Evolutionary conservation across 208 protist genomes (phyloP).

Genomic region (Hexamita inflata): DNA sequence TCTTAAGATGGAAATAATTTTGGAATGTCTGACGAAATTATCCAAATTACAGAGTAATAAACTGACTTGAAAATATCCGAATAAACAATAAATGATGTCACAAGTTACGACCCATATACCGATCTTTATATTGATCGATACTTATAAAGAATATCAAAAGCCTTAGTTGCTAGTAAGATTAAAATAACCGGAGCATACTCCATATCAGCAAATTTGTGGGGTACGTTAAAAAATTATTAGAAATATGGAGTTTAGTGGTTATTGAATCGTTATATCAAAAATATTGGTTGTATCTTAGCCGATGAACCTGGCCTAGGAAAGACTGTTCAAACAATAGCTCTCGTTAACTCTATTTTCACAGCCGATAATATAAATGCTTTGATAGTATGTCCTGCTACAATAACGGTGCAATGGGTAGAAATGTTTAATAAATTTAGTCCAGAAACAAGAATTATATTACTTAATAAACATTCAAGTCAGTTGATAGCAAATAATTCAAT

Average conservation of each 20-base stretch:
- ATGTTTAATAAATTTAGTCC: neutral
- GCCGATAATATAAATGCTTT: neutral
- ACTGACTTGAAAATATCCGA: too few relatives aligned
- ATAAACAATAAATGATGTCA: too few relatives aligned
- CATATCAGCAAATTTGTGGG: too few relatives aligned
- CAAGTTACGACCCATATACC: too few relatives aligned
- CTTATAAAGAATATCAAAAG: too few relatives aligned
- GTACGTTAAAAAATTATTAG: neutral
- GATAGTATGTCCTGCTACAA: neutral
- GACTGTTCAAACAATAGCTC: conserved; percentile 2
- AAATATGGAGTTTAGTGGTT: neutral
- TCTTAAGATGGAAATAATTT: too few relatives aligned
- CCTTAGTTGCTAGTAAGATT: too few relatives aligned
- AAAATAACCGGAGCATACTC: too few relatives aligned
- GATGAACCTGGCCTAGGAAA: conserved; percentile 18
- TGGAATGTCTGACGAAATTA: too few relatives aligned
- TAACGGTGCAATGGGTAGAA: neutral
- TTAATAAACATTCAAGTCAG: neutral
- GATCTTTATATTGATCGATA: too few relatives aligned
- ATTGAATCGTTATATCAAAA: neutral
- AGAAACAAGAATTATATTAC: neutral
- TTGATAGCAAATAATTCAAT: neutral
- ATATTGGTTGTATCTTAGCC: neutral
- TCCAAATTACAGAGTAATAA: too few relatives aligned
- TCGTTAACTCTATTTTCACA: neutral